A percentile compares a stretch with the other conserved stretches of the same genome.
phyloP scores from a whole-genome alignment of 2,329 filamentous ascomycete genomes.

The Fusarium gaditjirri region DNA sequence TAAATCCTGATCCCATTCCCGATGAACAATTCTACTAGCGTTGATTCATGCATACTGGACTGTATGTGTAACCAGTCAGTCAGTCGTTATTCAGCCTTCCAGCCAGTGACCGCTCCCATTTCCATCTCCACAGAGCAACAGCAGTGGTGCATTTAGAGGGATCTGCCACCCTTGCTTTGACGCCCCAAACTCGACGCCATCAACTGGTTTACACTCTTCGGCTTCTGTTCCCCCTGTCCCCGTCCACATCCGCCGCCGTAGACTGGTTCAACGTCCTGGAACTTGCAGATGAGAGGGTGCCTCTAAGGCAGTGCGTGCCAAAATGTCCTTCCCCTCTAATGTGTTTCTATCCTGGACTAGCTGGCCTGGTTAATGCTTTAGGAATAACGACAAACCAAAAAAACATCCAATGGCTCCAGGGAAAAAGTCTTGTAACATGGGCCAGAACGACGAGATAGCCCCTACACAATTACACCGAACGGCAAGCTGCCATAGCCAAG shows the following conservation, averaged over 20 bases:
- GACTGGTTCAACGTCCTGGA: slow-evolving; percentile 33
- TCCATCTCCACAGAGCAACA: background rate
- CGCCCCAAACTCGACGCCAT: slow-evolving; percentile 32
- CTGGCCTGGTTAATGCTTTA: slow-evolving; percentile 9
- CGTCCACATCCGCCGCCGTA: slow-evolving; percentile 4
- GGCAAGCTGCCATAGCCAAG: background rate
- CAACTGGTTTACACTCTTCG: slow-evolving; percentile 36
- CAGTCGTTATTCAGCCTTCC: slow-evolving; percentile 32
- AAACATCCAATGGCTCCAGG: slow-evolving; percentile 10
- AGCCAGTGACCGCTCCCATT: background rate
- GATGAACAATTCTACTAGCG: slow-evolving; percentile 30
- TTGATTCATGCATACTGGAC: slow-evolving; percentile 17
- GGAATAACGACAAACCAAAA: background rate
- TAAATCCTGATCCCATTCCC: slow-evolving; percentile 22
- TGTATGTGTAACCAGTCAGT: slow-evolving; percentile 28
- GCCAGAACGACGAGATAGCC: background rate
- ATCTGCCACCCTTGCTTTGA: slow-evolving; percentile 38
- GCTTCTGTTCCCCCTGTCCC: slow-evolving; percentile 36
- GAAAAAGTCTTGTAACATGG: slow-evolving; percentile 14
- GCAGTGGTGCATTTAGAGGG: slow-evolving; percentile 13
- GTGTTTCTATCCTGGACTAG: slow-evolving; percentile 11
- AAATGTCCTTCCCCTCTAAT: slow-evolving; percentile 11
- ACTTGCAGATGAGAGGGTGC: slow-evolving; percentile 33
- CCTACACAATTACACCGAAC: slow-evolving; percentile 8
- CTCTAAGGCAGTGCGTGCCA: slow-evolving; percentile 21